Conservation (phyloP, 768 basidiomycete genomes). For the Cystofilobasidium macerans region DNA sequence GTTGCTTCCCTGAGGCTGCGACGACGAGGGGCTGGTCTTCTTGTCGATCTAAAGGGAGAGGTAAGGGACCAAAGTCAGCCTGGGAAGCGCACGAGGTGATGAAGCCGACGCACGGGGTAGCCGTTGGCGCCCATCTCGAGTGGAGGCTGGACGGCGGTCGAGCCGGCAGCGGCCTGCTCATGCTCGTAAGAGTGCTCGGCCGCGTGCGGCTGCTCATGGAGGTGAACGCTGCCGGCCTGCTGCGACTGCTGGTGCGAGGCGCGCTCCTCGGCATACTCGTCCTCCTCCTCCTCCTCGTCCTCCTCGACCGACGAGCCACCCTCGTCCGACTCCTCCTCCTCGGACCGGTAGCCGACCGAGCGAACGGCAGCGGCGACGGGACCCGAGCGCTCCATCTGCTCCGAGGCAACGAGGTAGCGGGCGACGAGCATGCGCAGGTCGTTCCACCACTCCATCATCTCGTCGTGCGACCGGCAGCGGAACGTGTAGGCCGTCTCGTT, state of each 20-base stretch:
- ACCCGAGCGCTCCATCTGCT: constrained; percentile 81
- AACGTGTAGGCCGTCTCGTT: constrained; percentile 67
- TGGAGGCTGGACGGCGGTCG: constrained; percentile 39
- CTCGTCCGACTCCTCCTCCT: constrained; percentile 44
- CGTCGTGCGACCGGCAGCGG: constrained; percentile 75
- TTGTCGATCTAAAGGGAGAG: constrained; percentile 18
- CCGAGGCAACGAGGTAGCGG: constrained; percentile 83
- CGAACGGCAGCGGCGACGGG: constrained; percentile 87
- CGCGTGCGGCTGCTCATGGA: constrained; percentile 23
- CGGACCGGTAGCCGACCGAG: constrained; percentile 59
- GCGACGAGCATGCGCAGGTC: constrained; percentile 89
- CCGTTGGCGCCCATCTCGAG: constrained; percentile 48
- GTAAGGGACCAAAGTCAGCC: not conserved
- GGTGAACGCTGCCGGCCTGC: not conserved
- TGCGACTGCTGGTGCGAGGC: too few species aligned
- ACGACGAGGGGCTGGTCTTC: constrained; percentile 10
- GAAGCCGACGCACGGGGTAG: constrained; percentile 49
- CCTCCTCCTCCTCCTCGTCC: constrained; percentile 45
- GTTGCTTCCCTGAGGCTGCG: too few species aligned
- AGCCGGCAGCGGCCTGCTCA: constrained; percentile 41
- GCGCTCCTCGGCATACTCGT: too few species aligned
- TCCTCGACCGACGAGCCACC: constrained; percentile 53
- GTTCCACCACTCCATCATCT: constrained; percentile 99
- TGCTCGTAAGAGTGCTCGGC: constrained; percentile 39
- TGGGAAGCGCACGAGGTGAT: not conserved